phyloP scores from a whole-genome alignment of 2,329 filamentous ascomycete genomes.

The Tricladium varicosporioides region DNA sequence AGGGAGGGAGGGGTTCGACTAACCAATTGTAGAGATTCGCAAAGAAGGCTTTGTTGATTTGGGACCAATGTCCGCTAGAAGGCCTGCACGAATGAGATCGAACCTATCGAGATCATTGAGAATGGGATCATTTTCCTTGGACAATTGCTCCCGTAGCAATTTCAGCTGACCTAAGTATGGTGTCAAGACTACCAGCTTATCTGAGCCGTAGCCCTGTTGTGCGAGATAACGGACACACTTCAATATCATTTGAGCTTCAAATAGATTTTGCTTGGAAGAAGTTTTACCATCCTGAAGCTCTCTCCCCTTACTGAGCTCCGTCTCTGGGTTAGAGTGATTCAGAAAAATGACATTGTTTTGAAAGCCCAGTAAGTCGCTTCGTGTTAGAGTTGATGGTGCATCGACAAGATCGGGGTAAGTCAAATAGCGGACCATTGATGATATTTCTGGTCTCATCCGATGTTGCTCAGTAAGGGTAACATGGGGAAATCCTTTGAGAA shows the following conservation, averaged over 20 bases:
- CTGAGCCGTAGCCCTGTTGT: slow-evolving; percentile 68
- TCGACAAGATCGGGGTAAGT: slow-evolving; percentile 64
- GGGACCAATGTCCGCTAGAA: slow-evolving; percentile 53
- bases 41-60: slow-evolving; percentile 51
- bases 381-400: slow-evolving; percentile 45
- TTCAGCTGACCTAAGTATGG: slow-evolving; percentile 70
- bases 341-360: slow-evolving; percentile 62
- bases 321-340: slow-evolving; percentile 58
- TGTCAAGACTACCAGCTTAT: slow-evolving; percentile 65
- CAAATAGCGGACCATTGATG: slow-evolving; percentile 51
- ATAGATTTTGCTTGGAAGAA: slow-evolving; percentile 59
- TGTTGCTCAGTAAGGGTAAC: slow-evolving; percentile 60
- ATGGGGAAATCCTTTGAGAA: slow-evolving; percentile 52
- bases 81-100: slow-evolving; percentile 61
- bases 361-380: slow-evolving; percentile 54
- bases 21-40: slow-evolving; percentile 68
- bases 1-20: slow-evolving; percentile 25
- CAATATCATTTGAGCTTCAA: slow-evolving; percentile 66
- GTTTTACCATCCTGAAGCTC: slow-evolving; percentile 50
- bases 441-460: slow-evolving; percentile 68
- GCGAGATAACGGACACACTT: slow-evolving; percentile 64
- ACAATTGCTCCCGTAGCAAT: slow-evolving; percentile 52
- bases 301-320: slow-evolving; percentile 38
- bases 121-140: slow-evolving; percentile 57
- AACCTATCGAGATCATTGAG: slow-evolving; percentile 67